Percentiles rank a stretch among this genome's conserved stretches.
Evolutionary conservation across 2,329 filamentous ascomycete species (phyloP).

Genomic region (Sarocladium strictum): DNA sequence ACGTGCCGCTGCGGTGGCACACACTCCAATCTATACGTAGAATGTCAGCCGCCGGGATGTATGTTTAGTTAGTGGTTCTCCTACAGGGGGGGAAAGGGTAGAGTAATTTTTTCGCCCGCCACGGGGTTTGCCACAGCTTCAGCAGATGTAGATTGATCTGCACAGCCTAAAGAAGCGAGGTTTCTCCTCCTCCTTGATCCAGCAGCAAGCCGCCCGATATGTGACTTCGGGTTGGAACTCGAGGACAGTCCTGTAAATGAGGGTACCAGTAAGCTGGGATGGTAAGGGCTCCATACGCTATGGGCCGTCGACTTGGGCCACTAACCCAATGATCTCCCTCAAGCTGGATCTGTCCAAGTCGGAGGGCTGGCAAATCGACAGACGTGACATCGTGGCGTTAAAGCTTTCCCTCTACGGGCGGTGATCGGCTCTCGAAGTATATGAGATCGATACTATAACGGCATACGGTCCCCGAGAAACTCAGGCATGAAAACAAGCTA

Average conservation of each 20-base stretch:
- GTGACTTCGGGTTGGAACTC: neutral
- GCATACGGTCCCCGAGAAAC: neutral
- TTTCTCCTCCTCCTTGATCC: neutral
- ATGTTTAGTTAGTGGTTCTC: no score
- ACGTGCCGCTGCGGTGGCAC: neutral
- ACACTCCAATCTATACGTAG: no score
- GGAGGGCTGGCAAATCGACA: neutral
- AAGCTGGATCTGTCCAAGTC: conserved; percentile 1
- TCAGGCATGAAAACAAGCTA: neutral
- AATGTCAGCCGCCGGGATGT: no score
- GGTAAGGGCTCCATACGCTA: neutral
- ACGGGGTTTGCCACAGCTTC: no score
- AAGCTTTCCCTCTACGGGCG: neutral
- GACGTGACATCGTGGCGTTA: neutral
- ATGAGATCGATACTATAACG: neutral
- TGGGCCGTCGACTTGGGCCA: neutral
- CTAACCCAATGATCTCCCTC: neutral
- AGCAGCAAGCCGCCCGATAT: neutral
- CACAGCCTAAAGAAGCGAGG: neutral
- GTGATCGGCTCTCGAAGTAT: neutral
- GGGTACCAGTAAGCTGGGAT: neutral
- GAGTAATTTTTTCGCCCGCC: neutral
- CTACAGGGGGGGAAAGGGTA: no score
- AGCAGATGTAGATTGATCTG: neutral
- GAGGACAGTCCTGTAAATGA: conserved; percentile 1